These are phyloP conservation scores for Blastobotrys chiropterorum DNA, from an alignment of 805 yeast genomes.

Conservation along the genomic window DNA sequence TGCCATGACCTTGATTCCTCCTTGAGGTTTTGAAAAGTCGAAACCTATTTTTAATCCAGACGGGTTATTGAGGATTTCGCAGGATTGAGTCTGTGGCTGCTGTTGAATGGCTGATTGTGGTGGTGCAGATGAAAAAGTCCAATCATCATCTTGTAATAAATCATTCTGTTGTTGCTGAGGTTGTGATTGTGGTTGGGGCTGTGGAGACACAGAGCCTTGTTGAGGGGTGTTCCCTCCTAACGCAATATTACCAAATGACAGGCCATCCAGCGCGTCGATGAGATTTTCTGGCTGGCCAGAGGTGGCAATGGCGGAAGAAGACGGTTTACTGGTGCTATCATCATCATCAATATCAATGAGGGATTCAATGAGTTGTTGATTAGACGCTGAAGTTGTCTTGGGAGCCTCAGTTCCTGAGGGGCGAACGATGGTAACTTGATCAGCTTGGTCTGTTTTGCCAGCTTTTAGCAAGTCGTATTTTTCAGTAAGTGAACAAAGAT, in stretches of 20 bases:
- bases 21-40: slow-evolving; percentile 34
- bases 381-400: slow-evolving; percentile 20
- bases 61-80: slow-evolving; percentile 37
- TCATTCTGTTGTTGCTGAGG: slow-evolving; percentile 8
- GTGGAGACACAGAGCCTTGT: slow-evolving; percentile 17
- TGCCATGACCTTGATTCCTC: slow-evolving; percentile 35
- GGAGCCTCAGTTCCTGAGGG: slow-evolving; percentile 30
- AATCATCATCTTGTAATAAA: slow-evolving; percentile 12
- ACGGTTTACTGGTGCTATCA: background rate
- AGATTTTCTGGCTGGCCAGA: slow-evolving; percentile 51
- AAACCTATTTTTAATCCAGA: slow-evolving; percentile 43
- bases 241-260: slow-evolving; percentile 53
- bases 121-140: slow-evolving; percentile 13
- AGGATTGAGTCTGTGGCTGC: slow-evolving; percentile 9
- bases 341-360: slow-evolving; percentile 74
- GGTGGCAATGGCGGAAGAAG: slow-evolving; percentile 16
- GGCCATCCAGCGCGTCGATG: slow-evolving; percentile 65
- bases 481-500: slow-evolving; percentile 58
- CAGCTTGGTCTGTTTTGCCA: slow-evolving; percentile 57
- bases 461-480: slow-evolving; percentile 60
- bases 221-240: slow-evolving; percentile 34
- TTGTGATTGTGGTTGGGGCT: slow-evolving; percentile 3
- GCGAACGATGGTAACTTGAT: slow-evolving; percentile 28
- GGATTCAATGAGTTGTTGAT: slow-evolving; percentile 35
- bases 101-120: slow-evolving; percentile 14